A percentile compares a stretch with the other conserved stretches of the same genome.
phyloP scores from a whole-genome alignment of 2,329 filamentous ascomycete species.

The Juglanconis juglandina region DNA sequence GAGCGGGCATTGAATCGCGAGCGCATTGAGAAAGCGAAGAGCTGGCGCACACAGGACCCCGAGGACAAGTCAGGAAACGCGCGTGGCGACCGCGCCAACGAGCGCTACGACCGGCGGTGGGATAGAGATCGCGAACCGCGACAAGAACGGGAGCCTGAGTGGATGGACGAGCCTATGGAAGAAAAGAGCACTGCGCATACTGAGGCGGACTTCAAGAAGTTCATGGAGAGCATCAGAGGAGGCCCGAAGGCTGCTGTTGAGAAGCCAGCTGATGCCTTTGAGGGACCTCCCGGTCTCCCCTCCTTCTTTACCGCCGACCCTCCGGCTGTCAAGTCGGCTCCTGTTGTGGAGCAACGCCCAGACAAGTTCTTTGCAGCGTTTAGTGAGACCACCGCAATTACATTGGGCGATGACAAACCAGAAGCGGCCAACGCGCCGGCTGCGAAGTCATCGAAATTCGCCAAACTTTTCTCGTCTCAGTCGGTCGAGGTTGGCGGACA shows the following conservation, averaged over 20 bases:
- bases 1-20: conserved; percentile 43
- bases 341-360: conserved; percentile 63
- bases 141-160: conserved; percentile 81
- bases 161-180: conserved; percentile 74
- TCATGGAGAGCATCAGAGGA: conserved; percentile 76
- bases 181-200: conserved; percentile 71
- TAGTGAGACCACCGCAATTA: conserved; percentile 29
- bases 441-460: conserved; percentile 77
- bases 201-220: conserved; percentile 88
- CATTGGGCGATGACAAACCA: conserved; percentile 36
- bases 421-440: conserved; percentile 54
- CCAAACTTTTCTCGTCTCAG: conserved; percentile 69
- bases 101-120: conserved; percentile 50
- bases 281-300: conserved; percentile 21
- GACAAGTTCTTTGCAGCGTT: conserved; percentile 74
- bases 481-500: conserved; percentile 45
- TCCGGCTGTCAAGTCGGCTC: conserved; percentile 50
- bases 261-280: conserved; percentile 21
- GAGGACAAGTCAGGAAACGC: conserved; percentile 34
- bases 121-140: conserved; percentile 54
- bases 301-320: conserved; percentile 27
- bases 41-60: conserved; percentile 55
- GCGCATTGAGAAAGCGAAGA: conserved; percentile 56
- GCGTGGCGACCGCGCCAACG: conserved; percentile 56
- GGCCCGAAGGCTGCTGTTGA: conserved; percentile 32